Conservation (phyloP, 1,284 basidiomycete genomes). For the Bondarzewia mesenterica region DNA sequence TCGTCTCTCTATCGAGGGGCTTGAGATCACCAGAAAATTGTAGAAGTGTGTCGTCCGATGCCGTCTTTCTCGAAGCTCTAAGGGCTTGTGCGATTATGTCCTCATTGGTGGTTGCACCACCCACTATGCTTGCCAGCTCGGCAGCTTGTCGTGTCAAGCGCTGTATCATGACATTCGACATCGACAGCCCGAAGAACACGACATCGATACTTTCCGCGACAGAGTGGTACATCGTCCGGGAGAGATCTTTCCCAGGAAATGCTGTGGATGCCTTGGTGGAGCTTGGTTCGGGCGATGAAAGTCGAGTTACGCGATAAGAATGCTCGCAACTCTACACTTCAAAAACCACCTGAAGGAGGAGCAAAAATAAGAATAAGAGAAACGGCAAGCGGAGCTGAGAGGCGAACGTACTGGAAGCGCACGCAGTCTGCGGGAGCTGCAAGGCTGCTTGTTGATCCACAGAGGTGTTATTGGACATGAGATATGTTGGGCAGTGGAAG, state of each 20-base stretch:
- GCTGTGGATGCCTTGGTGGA: conserved; percentile 31
- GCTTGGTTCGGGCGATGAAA: conserved; percentile 41
- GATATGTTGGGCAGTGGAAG: conserved; percentile 15
- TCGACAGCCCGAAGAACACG: conserved; percentile 87
- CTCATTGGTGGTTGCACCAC: conserved; percentile 74
- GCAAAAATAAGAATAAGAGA: too few species aligned
- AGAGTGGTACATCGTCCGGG: conserved; percentile 80
- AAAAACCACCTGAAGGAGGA: too few species aligned
- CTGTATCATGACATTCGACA: conserved; percentile 90
- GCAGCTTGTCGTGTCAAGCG: conserved; percentile 82
- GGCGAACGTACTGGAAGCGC: conserved; percentile 20
- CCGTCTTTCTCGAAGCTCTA: conserved; percentile 55
- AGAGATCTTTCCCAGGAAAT: conserved; percentile 66
- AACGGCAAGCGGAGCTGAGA: conserved; percentile 1
- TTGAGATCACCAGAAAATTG: conserved; percentile 68
- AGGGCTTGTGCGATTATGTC: conserved; percentile 76
- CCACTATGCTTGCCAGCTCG: conserved; percentile 78
- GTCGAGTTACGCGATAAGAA: conserved; percentile 87
- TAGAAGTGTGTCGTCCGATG: conserved; percentile 58
- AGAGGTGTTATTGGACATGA: conserved; percentile 15
- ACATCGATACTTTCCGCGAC: conserved; percentile 90
- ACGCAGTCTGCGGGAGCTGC: conserved; percentile 17
- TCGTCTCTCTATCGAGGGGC: conserved; percentile 78
- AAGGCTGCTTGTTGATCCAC: conserved; percentile 15
- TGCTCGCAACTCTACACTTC: conserved; percentile 69